These are phyloP conservation scores for Fusarium sp. DNA, from an alignment of 2,329 filamentous ascomycete species.

Conservation along the genomic window DNA sequence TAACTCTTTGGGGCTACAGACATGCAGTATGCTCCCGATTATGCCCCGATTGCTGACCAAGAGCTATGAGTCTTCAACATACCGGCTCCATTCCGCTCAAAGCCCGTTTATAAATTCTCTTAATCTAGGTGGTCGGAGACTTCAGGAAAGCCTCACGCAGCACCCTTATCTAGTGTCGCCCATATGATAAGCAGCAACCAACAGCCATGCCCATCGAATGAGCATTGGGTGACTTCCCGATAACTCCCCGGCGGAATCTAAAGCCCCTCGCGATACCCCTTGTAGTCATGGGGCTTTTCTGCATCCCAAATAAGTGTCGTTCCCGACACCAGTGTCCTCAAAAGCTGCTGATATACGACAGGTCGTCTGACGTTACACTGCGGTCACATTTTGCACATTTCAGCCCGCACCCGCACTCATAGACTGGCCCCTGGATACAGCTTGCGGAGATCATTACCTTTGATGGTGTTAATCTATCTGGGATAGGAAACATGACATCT, in stretches of 20 bases:
- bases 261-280: too few relatives aligned
- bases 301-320: not conserved
- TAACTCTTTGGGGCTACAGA: not conserved
- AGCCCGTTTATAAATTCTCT: not conserved
- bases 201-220: accelerated
- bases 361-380: not conserved
- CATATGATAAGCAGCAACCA: not conserved
- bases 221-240: not conserved
- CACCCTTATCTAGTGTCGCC: not conserved
- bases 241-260: not conserved
- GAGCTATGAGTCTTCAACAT: accelerated
- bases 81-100: not conserved
- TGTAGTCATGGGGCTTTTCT: not conserved
- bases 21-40: not conserved
- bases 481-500: not conserved
- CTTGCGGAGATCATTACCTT: not conserved
- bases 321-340: not conserved
- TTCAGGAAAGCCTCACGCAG: not conserved
- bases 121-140: not conserved
- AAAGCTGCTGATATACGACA: not conserved
- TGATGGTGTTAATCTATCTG: too few relatives aligned
- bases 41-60: not conserved
- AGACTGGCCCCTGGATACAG: not conserved
- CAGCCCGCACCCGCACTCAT: not conserved
- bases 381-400: not conserved